Percentiles rank a stretch among this genome's conserved stretches.
phyloP scores from a whole-genome alignment of 31 red algal species.

The Odonthalia washingtoniensis region DNA sequence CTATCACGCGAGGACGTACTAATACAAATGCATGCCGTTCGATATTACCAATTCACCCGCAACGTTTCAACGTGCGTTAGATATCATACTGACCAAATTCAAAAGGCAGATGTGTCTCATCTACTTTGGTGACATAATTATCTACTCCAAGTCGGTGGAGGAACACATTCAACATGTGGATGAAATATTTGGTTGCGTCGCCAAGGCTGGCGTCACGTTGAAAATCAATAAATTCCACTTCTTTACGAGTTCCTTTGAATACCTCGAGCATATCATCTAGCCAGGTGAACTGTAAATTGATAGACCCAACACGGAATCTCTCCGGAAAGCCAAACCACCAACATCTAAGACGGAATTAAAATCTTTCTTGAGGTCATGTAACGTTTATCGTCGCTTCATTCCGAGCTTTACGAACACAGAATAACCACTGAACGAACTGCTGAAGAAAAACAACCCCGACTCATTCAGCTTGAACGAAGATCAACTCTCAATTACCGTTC shows the following conservation, averaged over 20 bases:
- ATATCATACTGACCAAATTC: not conserved
- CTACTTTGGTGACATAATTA: not conserved
- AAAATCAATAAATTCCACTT: slow-evolving; percentile 1
- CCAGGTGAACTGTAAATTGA: not conserved
- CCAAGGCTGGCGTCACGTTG: not conserved
- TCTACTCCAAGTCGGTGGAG: not conserved
- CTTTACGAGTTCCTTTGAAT: no score
- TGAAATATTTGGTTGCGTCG: not conserved
- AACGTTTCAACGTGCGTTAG: not conserved
- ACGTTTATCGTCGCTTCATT: not conserved
- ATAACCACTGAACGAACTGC: slow-evolving; percentile 2
- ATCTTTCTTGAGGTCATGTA: not conserved
- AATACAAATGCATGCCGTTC: no score
- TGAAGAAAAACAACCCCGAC: not conserved
- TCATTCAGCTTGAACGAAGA: not conserved
- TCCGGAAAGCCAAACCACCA: not conserved
- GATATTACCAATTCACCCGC: not conserved
- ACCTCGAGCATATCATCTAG: slow-evolving; percentile 34
- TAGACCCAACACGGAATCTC: not conserved
- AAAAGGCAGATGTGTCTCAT: not conserved
- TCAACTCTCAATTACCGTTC: not conserved
- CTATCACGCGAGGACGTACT: no score
- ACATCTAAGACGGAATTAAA: not conserved
- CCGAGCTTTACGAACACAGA: not conserved
- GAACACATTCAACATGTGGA: not conserved